Evolutionary conservation across 768 basidiomycete genomes (phyloP).

Genomic region (Lactarius deliciosus): DNA sequence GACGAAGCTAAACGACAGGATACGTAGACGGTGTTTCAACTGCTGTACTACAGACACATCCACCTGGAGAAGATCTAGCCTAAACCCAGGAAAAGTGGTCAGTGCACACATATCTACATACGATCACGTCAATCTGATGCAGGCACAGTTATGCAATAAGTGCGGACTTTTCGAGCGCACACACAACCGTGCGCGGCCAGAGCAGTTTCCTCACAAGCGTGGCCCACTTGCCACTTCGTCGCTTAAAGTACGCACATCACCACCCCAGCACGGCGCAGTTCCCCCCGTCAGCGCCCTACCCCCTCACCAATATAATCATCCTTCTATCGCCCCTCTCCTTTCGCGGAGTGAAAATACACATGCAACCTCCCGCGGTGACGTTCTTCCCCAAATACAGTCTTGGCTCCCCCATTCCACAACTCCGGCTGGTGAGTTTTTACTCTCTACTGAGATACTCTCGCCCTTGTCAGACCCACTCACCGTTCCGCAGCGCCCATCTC

Average conservation of each 20-base stretch:
- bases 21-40: slow-evolving; percentile 78
- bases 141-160: slow-evolving; percentile 51
- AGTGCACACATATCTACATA: slow-evolving; percentile 25
- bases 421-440: slow-evolving; percentile 15
- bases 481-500: slow-evolving; percentile 18
- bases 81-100: slow-evolving; percentile 78
- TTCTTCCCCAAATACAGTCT: slow-evolving; percentile 24
- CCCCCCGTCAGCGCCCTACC: slow-evolving; percentile 47
- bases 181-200: slow-evolving; percentile 73
- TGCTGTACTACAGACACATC: slow-evolving; percentile 84
- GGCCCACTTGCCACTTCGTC: slow-evolving; percentile 59
- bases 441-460: background rate
- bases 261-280: slow-evolving; percentile 40
- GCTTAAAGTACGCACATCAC: slow-evolving; percentile 43
- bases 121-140: slow-evolving; percentile 4
- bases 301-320: slow-evolving; percentile 53
- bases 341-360: slow-evolving; percentile 37
- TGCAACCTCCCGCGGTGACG: slow-evolving; percentile 16
- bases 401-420: slow-evolving; percentile 25
- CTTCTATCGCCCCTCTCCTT: slow-evolving; percentile 50
- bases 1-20: slow-evolving; percentile 75
- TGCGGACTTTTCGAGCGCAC: slow-evolving; percentile 82
- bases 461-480: slow-evolving; percentile 12
- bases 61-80: slow-evolving; percentile 75
- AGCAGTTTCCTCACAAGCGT: slow-evolving; percentile 79